Conservation (phyloP, 2,329 filamentous ascomycete species). For the Diaporthe sp. region DNA sequence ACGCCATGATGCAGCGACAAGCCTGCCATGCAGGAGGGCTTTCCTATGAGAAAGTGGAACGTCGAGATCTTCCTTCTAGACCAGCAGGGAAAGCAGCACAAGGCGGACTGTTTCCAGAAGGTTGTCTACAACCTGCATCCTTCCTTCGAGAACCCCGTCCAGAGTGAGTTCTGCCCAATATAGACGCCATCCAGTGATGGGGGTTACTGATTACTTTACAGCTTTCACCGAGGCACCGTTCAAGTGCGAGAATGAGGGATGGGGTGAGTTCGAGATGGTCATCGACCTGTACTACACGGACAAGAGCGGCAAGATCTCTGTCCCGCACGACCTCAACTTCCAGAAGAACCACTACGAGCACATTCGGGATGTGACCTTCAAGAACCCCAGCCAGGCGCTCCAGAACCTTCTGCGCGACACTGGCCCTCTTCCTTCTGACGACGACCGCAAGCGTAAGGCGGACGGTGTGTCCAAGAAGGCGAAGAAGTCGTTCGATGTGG, state of each 20-base stretch:
- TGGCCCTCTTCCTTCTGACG: constrained; percentile 85
- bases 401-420: constrained; percentile 85
- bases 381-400: constrained; percentile 91
- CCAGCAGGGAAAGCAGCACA: constrained; percentile 85
- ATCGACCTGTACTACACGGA: constrained; percentile 87
- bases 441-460: constrained; percentile 75
- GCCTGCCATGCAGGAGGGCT: constrained; percentile 85
- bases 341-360: constrained; percentile 84
- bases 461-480: constrained; percentile 82
- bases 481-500: constrained; percentile 83
- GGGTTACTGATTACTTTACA: constrained; percentile 53
- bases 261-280: constrained; percentile 98
- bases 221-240: constrained; percentile 90
- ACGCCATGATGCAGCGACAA: constrained; percentile 73
- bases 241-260: constrained; percentile 91
- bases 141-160: constrained; percentile 87
- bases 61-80: constrained; percentile 89
- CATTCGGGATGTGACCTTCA: constrained; percentile 86
- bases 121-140: constrained; percentile 94
- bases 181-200: background rate
- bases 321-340: constrained; percentile 95
- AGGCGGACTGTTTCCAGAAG: constrained; percentile 90
- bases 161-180: constrained; percentile 73
- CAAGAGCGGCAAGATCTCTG: constrained; percentile 84
- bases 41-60: constrained; percentile 93